phyloP scores from a whole-genome alignment of 2,329 filamentous ascomycete genomes.

The Xylariaceae sp. region DNA sequence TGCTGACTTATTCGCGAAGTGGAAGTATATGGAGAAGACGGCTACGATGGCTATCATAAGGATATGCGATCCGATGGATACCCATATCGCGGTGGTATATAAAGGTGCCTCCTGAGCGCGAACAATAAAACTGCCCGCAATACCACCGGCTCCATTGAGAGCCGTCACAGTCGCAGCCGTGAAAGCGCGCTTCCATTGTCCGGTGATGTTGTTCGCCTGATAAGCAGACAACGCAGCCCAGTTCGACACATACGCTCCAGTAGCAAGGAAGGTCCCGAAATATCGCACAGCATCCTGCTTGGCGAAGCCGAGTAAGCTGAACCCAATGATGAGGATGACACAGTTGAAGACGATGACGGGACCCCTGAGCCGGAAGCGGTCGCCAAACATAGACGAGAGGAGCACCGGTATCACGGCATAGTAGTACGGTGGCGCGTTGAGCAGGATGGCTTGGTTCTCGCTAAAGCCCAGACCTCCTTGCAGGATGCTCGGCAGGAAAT shows the following conservation, averaged over 20 bases:
- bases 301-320: slow-evolving; percentile 60
- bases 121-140: slow-evolving; percentile 63
- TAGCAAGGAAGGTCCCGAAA: slow-evolving; percentile 59
- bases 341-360: slow-evolving; percentile 63
- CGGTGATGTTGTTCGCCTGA: slow-evolving; percentile 57
- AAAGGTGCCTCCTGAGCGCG: slow-evolving; percentile 54
- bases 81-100: slow-evolving; percentile 62
- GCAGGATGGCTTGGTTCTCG: slow-evolving; percentile 50
- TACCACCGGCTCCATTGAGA: slow-evolving; percentile 58
- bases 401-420: slow-evolving; percentile 60
- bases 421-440: slow-evolving; percentile 64
- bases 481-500: slow-evolving; percentile 60
- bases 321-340: slow-evolving; percentile 55
- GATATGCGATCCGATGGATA: slow-evolving; percentile 60
- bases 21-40: slow-evolving; percentile 50
- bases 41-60: slow-evolving; percentile 51
- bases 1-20: slow-evolving; percentile 45
- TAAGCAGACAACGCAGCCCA: slow-evolving; percentile 63
- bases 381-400: slow-evolving; percentile 57
- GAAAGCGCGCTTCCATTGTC: slow-evolving; percentile 61
- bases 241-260: slow-evolving; percentile 63
- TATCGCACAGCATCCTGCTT: slow-evolving; percentile 57
- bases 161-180: slow-evolving; percentile 56
- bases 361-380: slow-evolving; percentile 54
- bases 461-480: slow-evolving; percentile 51